These are phyloP conservation scores for Saccharomyces eubayanus DNA, from an alignment of 805 yeast genomes.

Conservation along the genomic window DNA sequence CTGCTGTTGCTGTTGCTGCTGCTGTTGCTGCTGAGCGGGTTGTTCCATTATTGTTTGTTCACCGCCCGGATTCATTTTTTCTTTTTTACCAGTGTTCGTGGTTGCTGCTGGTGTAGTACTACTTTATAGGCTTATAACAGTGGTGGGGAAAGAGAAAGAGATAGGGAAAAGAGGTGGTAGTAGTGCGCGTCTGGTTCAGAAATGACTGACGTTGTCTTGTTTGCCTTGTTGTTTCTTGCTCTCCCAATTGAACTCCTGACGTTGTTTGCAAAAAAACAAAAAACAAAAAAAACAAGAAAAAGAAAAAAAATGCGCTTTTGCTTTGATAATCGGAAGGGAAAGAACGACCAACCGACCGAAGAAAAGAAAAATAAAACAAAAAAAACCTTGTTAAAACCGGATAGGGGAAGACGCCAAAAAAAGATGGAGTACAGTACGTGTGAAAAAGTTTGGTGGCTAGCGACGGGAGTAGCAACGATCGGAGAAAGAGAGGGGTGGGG, in stretches of 20 bases:
- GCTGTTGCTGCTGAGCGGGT: constrained; percentile 1
- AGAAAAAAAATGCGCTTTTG: background rate
- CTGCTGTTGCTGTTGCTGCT: background rate
- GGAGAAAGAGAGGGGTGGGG: background rate
- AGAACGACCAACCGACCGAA: background rate
- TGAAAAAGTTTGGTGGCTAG: background rate
- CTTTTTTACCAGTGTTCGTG: background rate
- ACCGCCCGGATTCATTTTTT: background rate
- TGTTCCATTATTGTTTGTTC: background rate
- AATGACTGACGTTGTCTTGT: background rate
- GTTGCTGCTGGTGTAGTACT: background rate
- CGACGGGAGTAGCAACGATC: background rate
- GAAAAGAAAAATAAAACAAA: background rate
- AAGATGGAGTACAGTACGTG: background rate
- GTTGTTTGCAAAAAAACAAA: background rate
- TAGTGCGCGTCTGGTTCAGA: background rate
- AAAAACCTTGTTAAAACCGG: background rate
- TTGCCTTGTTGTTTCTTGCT: background rate
- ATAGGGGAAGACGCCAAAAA: background rate
- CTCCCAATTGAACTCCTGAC: background rate
- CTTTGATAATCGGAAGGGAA: background rate
- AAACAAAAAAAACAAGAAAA: background rate
- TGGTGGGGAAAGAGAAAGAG: background rate
- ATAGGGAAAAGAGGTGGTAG: background rate
- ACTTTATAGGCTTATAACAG: background rate